A percentile compares a stretch with the other conserved stretches of the same genome.
phyloP scores from a whole-genome alignment of 2,329 filamentous ascomycete species.

The Fusarium xyrophilum region DNA sequence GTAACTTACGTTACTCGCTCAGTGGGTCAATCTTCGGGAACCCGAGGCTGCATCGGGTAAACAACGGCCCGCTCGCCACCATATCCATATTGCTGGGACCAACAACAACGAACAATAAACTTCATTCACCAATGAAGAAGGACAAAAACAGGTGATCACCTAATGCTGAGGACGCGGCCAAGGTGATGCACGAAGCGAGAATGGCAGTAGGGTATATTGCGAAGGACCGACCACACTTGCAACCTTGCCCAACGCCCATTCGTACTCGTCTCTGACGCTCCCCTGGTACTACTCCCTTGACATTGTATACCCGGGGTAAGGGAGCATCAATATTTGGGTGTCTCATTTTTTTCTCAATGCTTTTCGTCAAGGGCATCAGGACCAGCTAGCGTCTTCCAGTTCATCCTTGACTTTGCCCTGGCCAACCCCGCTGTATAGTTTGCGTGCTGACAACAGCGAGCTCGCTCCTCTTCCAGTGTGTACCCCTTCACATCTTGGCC shows the following conservation, averaged over 20 bases:
- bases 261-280: neutral
- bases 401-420: neutral
- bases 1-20: conserved; percentile 38
- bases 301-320: conserved; percentile 21
- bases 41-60: conserved; percentile 37
- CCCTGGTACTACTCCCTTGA: conserved; percentile 4
- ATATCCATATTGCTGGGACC: conserved; percentile 30
- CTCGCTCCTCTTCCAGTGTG: neutral
- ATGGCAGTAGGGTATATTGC: neutral
- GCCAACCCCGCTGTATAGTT: neutral
- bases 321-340: conserved; percentile 9
- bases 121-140: neutral
- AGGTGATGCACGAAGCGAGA: neutral
- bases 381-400: conserved; percentile 14
- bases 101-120: conserved; percentile 1
- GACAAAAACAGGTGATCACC: neutral
- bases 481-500: neutral
- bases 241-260: neutral
- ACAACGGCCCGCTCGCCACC: conserved; percentile 31
- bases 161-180: neutral
- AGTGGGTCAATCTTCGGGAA: conserved; percentile 31
- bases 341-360: neutral
- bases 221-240: neutral
- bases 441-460: neutral
- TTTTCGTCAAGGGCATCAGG: neutral